Conservation (phyloP, 208 protist genomes). For the Leishmania mexicana region DNA sequence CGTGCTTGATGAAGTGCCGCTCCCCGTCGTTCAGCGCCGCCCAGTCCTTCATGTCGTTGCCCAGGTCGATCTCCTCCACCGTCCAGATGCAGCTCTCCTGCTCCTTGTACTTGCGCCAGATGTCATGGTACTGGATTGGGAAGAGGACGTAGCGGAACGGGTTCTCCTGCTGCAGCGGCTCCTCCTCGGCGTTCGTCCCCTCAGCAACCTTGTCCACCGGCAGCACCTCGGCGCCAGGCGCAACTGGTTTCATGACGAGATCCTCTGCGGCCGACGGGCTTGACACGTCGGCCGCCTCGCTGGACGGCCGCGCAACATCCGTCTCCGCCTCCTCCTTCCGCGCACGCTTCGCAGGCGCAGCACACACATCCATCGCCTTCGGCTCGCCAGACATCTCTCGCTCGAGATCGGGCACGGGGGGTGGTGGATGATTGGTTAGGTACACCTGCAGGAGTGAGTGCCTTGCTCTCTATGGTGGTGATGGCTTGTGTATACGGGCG, state of each 20-base stretch:
- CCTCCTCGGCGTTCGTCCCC: constrained; percentile 26
- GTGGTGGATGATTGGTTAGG: background rate
- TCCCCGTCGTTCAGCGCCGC: constrained; percentile 95
- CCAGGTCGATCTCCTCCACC: constrained; percentile 98
- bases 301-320: background rate
- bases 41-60: constrained; percentile 96
- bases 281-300: constrained; percentile 6
- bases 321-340: background rate
- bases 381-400: background rate
- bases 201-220: background rate
- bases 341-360: background rate
- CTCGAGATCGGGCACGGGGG: background rate
- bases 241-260: constrained; percentile 10
- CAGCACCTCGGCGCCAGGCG: constrained; percentile 10
- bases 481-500: background rate
- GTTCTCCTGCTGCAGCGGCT: constrained; percentile 97
- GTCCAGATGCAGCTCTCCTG: constrained; percentile 98
- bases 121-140: constrained; percentile 97
- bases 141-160: constrained; percentile 98
- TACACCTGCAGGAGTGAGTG: background rate
- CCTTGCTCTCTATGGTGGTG: background rate
- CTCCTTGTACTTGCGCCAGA: constrained; percentile 99
- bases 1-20: constrained; percentile 98
- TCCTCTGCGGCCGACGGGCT: background rate
- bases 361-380: background rate